Evolutionary conservation across 441 rosid genomes (phyloP).

Genomic region (Populus hybrid): DNA sequence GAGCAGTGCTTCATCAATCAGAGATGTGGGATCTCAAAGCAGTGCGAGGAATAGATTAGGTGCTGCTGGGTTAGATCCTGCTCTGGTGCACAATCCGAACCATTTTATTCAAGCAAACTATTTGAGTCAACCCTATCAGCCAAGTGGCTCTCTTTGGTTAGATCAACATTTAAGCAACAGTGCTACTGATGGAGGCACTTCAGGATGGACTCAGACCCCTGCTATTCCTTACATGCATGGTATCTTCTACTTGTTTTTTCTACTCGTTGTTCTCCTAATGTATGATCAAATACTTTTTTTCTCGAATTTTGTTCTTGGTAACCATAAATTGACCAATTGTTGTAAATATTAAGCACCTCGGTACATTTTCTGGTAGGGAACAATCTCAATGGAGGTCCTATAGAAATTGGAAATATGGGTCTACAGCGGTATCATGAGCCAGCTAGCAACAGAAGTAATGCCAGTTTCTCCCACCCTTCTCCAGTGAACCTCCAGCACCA

Average conservation of each 20-base stretch:
- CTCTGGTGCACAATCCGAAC: constrained; percentile 42
- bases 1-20: constrained; percentile 33
- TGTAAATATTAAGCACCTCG: neutral
- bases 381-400: constrained; percentile 40
- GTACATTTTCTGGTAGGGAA: constrained; percentile 31
- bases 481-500: constrained; percentile 37
- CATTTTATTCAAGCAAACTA: constrained; percentile 56
- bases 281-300: neutral
- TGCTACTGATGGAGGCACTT: constrained; percentile 44
- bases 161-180: constrained; percentile 42
- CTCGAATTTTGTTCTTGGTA: neutral
- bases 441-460: constrained; percentile 41
- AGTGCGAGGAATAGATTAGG: constrained; percentile 60
- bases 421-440: constrained; percentile 40
- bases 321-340: neutral
- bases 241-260: constrained; percentile 20
- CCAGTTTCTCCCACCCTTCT: constrained; percentile 39
- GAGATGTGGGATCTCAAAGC: constrained; percentile 49
- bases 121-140: constrained; percentile 51
- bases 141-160: constrained; percentile 39
- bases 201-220: constrained; percentile 57
- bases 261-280: neutral
- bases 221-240: constrained; percentile 56
- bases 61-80: constrained; percentile 49
- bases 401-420: constrained; percentile 42